phyloP scores from a whole-genome alignment of 2,329 filamentous ascomycete species.

The Colletotrichum horii region DNA sequence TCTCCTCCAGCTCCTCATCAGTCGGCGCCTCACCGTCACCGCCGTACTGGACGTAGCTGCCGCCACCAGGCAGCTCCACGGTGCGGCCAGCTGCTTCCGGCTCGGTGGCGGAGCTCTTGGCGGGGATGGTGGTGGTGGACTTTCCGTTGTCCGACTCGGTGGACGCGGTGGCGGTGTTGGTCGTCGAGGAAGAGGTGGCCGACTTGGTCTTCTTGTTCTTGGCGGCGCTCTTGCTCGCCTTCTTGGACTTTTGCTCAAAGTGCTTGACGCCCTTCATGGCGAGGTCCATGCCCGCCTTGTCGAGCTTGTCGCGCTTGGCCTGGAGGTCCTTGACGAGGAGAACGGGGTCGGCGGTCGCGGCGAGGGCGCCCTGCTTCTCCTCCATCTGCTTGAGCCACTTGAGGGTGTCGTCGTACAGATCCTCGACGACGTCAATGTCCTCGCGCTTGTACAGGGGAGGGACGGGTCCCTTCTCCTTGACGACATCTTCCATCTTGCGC shows the following conservation, averaged over 20 bases:
- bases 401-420: slow-evolving; percentile 64
- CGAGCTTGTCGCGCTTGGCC: slow-evolving; percentile 72
- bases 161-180: slow-evolving; percentile 33
- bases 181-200: slow-evolving; percentile 45
- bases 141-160: slow-evolving; percentile 35
- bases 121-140: slow-evolving; percentile 39
- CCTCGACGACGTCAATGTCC: slow-evolving; percentile 72
- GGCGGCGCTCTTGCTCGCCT: slow-evolving; percentile 40
- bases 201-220: slow-evolving; percentile 47
- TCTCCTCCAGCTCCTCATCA: slow-evolving; percentile 57
- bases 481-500: slow-evolving; percentile 48
- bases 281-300: slow-evolving; percentile 72
- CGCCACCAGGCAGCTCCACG: slow-evolving; percentile 43
- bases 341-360: slow-evolving; percentile 74
- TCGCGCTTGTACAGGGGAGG: slow-evolving; percentile 74
- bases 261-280: slow-evolving; percentile 71
- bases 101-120: slow-evolving; percentile 22
- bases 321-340: slow-evolving; percentile 76
- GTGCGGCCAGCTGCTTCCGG: slow-evolving; percentile 38
- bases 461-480: slow-evolving; percentile 54
- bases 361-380: slow-evolving; percentile 72
- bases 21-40: slow-evolving; percentile 35
- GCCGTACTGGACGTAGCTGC: slow-evolving; percentile 32
- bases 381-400: slow-evolving; percentile 80
- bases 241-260: slow-evolving; percentile 53